Conservation (phyloP, 176 grass and related monocot genomes). For the Triticum urartu region DNA sequence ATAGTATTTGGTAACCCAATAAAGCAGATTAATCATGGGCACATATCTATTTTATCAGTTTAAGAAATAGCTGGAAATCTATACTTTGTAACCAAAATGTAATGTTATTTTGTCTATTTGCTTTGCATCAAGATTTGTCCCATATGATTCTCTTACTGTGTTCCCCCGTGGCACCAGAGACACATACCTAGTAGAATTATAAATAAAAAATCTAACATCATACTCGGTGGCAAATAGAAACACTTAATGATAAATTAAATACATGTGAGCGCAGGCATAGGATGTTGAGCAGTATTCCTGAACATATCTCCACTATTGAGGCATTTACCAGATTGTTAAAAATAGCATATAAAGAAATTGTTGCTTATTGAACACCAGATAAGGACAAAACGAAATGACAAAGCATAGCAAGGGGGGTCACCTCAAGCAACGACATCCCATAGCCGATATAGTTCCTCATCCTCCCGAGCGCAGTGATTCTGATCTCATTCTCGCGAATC, state of each 20-base stretch:
- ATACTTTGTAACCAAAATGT: no score
- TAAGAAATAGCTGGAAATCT: no score
- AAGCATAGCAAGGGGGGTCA: not conserved
- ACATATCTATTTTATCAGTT: no score
- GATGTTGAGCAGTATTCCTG: not conserved
- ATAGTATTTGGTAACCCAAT: no score
- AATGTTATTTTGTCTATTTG: no score
- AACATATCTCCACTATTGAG: not conserved
- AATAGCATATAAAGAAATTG: not conserved
- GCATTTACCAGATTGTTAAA: not conserved
- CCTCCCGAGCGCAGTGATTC: slow-evolving; percentile 59
- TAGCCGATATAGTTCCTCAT: slow-evolving; percentile 67
- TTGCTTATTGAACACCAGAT: not conserved
- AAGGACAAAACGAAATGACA: not conserved
- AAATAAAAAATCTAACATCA: not conserved
- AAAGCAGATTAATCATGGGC: no score
- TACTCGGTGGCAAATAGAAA: not conserved
- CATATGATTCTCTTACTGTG: no score
- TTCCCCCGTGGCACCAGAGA: no score
- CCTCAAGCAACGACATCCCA: slow-evolving; percentile 56
- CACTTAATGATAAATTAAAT: not conserved
- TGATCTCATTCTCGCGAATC: slow-evolving; percentile 59
- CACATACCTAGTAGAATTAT: not conserved
- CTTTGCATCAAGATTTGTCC: no score
- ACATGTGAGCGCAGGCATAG: not conserved